phyloP scores from a whole-genome alignment of 768 basidiomycete genomes.

The Amanita inopinata region DNA sequence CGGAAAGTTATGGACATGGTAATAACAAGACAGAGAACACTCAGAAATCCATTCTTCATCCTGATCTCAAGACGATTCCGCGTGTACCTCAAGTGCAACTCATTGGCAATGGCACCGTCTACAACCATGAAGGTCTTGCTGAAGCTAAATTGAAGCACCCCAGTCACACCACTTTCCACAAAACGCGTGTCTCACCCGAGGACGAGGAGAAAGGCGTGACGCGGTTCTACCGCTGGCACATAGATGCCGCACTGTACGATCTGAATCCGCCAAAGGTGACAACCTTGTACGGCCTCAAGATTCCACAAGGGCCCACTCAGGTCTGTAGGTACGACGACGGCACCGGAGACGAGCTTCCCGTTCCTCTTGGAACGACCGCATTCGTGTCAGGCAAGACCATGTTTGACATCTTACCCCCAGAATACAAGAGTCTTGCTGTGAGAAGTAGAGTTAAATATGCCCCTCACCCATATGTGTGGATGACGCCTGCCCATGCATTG shows the following conservation, averaged over 20 bases:
- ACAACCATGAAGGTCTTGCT: slow-evolving; percentile 72
- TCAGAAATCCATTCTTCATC: slow-evolving; percentile 75
- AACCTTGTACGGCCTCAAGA: slow-evolving; percentile 68
- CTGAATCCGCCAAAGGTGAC: slow-evolving; percentile 76
- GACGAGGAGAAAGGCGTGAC: slow-evolving; percentile 73
- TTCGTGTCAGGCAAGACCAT: slow-evolving; percentile 76
- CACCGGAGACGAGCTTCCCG: slow-evolving; percentile 71
- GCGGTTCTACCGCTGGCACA: slow-evolving; percentile 91
- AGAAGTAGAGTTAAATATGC: slow-evolving; percentile 68
- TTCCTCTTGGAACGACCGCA: slow-evolving; percentile 82
- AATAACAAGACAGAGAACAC: slow-evolving; percentile 76
- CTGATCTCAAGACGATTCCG: slow-evolving; percentile 87
- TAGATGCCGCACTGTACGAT: slow-evolving; percentile 79
- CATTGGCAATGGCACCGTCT: slow-evolving; percentile 80
- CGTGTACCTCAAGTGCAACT: slow-evolving; percentile 85
- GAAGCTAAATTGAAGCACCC: slow-evolving; percentile 79
- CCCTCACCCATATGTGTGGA: slow-evolving; percentile 88
- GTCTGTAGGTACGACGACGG: slow-evolving; percentile 75
- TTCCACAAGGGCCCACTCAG: slow-evolving; percentile 61
- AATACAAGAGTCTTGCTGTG: slow-evolving; percentile 74
- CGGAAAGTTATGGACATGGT: slow-evolving; percentile 71
- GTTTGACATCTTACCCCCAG: slow-evolving; percentile 67
- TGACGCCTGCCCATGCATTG: slow-evolving; percentile 65
- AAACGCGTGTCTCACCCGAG: slow-evolving; percentile 59
- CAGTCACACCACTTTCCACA: slow-evolving; percentile 81